Conservation (phyloP, 1,284 basidiomycete species). For the Puccinia triticina region DNA sequence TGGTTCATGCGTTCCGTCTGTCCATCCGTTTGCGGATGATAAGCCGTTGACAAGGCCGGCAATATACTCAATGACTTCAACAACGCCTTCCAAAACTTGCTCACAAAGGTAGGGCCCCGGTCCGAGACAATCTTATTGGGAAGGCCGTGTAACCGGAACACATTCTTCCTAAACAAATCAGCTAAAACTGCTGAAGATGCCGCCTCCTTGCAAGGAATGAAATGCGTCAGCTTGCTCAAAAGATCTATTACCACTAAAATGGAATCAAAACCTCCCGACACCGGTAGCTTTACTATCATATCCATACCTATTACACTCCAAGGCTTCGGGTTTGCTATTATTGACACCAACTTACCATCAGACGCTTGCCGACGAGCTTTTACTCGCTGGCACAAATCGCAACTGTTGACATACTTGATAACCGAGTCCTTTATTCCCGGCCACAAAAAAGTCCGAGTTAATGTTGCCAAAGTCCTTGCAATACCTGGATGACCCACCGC, state of each 20-base stretch:
- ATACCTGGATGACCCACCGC: slow-evolving; percentile 5
- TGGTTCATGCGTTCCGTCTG: no score
- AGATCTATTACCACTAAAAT: slow-evolving; percentile 25
- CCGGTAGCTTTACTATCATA: slow-evolving; percentile 36
- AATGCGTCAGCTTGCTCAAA: slow-evolving; percentile 5
- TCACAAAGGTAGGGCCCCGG: not conserved
- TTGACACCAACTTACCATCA: slow-evolving; percentile 58
- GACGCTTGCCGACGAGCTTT: not conserved
- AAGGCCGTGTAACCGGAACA: no score
- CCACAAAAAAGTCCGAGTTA: slow-evolving; percentile 30
- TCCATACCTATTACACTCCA: no score
- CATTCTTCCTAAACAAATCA: no score
- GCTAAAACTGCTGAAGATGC: no score
- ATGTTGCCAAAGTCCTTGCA: not conserved
- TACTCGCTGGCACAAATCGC: no score
- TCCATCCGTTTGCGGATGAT: no score
- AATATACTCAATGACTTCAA: no score
- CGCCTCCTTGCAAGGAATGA: no score
- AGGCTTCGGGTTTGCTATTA: slow-evolving; percentile 56
- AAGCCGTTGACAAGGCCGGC: no score
- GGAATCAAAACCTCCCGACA: not conserved
- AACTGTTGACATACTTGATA: slow-evolving; percentile 1
- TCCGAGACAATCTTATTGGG: no score
- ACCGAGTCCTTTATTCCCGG: slow-evolving; percentile 13
- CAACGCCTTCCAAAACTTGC: not conserved